Percentiles rank a stretch among this genome's conserved stretches.
Conservation (phyloP, 352 stramenopile species). For the Globisporangium solare region DNA sequence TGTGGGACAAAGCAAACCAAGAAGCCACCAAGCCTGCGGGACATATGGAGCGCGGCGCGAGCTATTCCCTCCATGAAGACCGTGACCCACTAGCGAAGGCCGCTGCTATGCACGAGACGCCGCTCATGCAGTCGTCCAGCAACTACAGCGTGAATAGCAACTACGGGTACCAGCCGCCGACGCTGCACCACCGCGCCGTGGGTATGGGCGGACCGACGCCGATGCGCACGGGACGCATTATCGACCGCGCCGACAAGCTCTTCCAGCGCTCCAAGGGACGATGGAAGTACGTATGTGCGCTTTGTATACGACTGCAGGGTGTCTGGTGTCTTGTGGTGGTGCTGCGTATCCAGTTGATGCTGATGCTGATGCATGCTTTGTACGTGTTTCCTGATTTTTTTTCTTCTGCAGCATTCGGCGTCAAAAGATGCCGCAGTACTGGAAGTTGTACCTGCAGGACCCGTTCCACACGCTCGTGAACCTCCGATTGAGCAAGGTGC, state of each 20-base stretch:
- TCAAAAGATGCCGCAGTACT: slow-evolving; percentile 73
- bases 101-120: slow-evolving; percentile 3
- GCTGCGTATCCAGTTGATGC: neutral
- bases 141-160: slow-evolving; percentile 12
- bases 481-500: slow-evolving; percentile 76
- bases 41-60: slow-evolving; percentile 39
- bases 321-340: neutral
- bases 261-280: slow-evolving; percentile 69
- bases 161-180: slow-evolving; percentile 12
- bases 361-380: slow-evolving; percentile 7
- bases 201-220: slow-evolving; percentile 7
- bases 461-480: slow-evolving; percentile 84
- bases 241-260: slow-evolving; percentile 61
- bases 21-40: neutral
- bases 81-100: slow-evolving; percentile 15
- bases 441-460: slow-evolving; percentile 80
- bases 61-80: slow-evolving; percentile 43
- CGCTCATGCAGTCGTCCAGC: slow-evolving; percentile 14
- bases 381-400: slow-evolving; percentile 1
- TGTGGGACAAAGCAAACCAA: neutral
- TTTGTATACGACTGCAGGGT: too few species aligned
- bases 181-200: slow-evolving; percentile 11
- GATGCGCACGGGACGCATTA: slow-evolving; percentile 52
- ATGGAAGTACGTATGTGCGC: slow-evolving; percentile 57
- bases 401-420: slow-evolving; percentile 55